Evolutionary conservation across 805 yeast species (phyloP), one percentile per base, ranked within the genome.

Genomic region (Candida ascalaphidarum): DNA sequence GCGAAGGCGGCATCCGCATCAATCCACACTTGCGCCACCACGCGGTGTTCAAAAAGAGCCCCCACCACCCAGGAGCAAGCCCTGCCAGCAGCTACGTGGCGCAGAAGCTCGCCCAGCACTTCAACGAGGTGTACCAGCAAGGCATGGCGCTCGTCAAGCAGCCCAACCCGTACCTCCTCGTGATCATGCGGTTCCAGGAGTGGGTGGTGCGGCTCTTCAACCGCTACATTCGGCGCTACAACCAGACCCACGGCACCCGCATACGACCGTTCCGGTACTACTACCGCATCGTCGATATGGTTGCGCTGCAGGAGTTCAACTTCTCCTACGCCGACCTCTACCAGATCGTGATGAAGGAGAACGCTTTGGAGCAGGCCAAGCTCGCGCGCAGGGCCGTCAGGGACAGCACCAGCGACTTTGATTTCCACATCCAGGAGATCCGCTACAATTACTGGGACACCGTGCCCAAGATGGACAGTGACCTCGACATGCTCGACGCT

Each of bases 131-230:
- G 9, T 30, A 45, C n/a, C 24, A 30, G 14, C 36, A 40, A 7
- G 41, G 44, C 14, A 25, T 40, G 14, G 38, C 42, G 24, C 23
- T 61, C 11, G 38, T 57, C 13, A 37, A 26, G 15, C 50, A 55
- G 44, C 47, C 44, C 30, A 46, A 43, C 31, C 47, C 44, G n/a
- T 28, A 37, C n/a, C 31, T 42, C 8, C 14, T 61, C 13, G 29
- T 61, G 11, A 33, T 42, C 3, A 40, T 37, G 17, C 46, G 42
- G 21, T 59, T 58, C 34, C 61, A 60, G 32, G 21, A 28, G 24
- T 62, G 68, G 68, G 41, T 49, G 8, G 27, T 52, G 10, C 37
- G 59, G 21, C 38, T 62, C 29, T 61, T 61, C 40, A 60, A 59
- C 36, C 27, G 42, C 14, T 62, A 59, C 36, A 37, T 57, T 4